Evolutionary conservation across 768 basidiomycete genomes (phyloP), one percentile per base, ranked within the genome.

Genomic region (Pseudohyphozyma bogoriensis): DNA sequence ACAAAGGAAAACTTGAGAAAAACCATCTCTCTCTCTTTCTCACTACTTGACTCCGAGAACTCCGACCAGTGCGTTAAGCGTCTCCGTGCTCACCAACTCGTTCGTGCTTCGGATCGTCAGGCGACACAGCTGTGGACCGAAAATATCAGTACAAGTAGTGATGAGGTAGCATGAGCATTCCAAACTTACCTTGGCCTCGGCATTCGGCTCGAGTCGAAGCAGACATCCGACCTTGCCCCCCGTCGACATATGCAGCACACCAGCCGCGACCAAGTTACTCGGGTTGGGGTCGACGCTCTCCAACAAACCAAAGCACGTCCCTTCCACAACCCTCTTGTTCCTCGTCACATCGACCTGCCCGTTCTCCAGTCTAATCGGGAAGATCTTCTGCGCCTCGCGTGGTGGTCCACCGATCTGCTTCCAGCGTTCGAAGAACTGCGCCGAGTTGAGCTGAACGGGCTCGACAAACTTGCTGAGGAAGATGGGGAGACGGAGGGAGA

Each of bases 371-470:
- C 76, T 72, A 60, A 97, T 84, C 0, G 89, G 84, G 74, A 95
- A 95, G 56, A 99, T 79, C 50, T 75, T 73, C 72, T 99, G 95
- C 31, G 86, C 82, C 76, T 99, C 95, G 52, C 92, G 81, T 32
- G 95, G 95, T 16, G 89, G 79, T 1, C 95, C 95, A 10, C 95
- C 95, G 54, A 97, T 97, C 68, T 95, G 76, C 74, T 90, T 92
- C 95, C 95, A 99, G 54, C 95, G 79, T 73, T 96, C 92, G 75
- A 97, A 99, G 79, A 97, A 99, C 67, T 95, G 88, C 1, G 81
- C 76, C 62, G 81, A 78, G 15, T 81, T 83, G 36, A 99, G 81
- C 69, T 84, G 85, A 65, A 96, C 92, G 29, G 88, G 87, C 71
- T 95, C 93, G 58, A 97, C 80, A 74, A 99, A 99, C 74, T 93